A percentile compares a stretch with the other conserved stretches of the same genome.
Conservation (phyloP, 345 rosid genomes). For the Citrus unshiu region DNA sequence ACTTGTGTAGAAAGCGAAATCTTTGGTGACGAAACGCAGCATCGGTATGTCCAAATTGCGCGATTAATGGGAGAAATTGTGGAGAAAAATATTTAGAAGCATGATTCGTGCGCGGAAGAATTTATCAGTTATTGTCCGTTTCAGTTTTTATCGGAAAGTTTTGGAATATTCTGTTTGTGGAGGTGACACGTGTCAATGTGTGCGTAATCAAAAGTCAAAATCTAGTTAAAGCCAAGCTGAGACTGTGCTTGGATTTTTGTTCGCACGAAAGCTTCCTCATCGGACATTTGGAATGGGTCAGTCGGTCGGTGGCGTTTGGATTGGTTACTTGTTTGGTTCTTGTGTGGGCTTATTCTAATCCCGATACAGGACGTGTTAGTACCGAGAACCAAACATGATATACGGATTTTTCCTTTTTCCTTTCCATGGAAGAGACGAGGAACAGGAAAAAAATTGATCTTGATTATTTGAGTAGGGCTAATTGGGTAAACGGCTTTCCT, state of each 20-base stretch:
- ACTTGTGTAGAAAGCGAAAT: slow-evolving; percentile 40
- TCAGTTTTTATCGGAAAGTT: background rate
- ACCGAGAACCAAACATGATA: background rate
- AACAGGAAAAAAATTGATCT: background rate
- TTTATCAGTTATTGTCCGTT: slow-evolving; percentile 1
- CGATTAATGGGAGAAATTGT: slow-evolving; percentile 16
- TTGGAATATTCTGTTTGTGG: slow-evolving; percentile 8
- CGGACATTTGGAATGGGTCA: background rate
- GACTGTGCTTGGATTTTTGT: too few species aligned
- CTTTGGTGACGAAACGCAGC: slow-evolving; percentile 23
- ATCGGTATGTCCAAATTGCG: slow-evolving; percentile 16
- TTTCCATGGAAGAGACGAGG: too few species aligned
- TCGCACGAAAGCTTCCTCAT: background rate
- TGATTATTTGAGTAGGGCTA: background rate
- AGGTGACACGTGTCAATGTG: background rate
- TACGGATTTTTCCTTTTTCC: background rate
- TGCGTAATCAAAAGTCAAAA: background rate
- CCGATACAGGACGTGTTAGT: background rate
- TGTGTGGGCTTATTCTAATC: background rate
- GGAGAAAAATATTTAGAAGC: background rate
- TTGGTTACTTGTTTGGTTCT: background rate
- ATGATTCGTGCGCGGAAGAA: slow-evolving; percentile 7
- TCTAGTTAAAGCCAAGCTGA: background rate
- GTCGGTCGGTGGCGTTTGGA: background rate
- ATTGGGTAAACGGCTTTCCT: background rate